Base-by-base conservation (phyloP, 768 basidiomycete species). In the Russula earlei region DNA sequence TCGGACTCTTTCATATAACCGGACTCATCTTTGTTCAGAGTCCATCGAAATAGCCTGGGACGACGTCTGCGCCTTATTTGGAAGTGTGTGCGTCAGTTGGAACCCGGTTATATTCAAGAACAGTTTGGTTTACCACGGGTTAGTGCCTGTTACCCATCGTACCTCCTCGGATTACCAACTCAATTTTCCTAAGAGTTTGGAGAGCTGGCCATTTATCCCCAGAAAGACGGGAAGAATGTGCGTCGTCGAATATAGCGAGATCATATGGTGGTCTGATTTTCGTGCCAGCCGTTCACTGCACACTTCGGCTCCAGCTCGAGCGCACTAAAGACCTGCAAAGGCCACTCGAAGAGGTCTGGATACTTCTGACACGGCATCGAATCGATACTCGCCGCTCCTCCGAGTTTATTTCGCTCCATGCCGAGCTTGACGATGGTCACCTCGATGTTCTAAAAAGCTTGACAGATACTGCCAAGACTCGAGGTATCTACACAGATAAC, bases 1-100 rank as follows among this genome's bases (percentile, higher is more conserved):
- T 49, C 31, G 46, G 38, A 38, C 31, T 19, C 24, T 29, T 54
- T 41, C 15, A 29, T 34, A 11, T 22, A 15, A 22, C 52, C 29
- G 17, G 44, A 47, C 37, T 33, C 55, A 59, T 38, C 54, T 34
- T 25, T 37, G 22, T 37, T 36, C 40, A 55, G 60, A 52, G 22
- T 52, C 34, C 59, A 15, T 59, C 52, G 55, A 62, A 9, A 78
- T 96, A 51, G 76, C 83, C 0, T 97, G 93, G 93, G 78, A 85
- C 15, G 80, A 83, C 37, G 76, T 87, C 10, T 77, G 91, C 42
- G 73, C 78, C 6, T 69, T 79, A 0, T 97, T 97, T 60, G 83
- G 90, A 34, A 81, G 86, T 2, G 68, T 95, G 37, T 91, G 92
- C 68, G 66, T 88, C 34, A 95, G 87, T 65, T 98, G 95, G 95